Evolutionary conservation across 2,329 filamentous ascomycete species (phyloP).

Genomic region (Sphaerulina vaccinii): DNA sequence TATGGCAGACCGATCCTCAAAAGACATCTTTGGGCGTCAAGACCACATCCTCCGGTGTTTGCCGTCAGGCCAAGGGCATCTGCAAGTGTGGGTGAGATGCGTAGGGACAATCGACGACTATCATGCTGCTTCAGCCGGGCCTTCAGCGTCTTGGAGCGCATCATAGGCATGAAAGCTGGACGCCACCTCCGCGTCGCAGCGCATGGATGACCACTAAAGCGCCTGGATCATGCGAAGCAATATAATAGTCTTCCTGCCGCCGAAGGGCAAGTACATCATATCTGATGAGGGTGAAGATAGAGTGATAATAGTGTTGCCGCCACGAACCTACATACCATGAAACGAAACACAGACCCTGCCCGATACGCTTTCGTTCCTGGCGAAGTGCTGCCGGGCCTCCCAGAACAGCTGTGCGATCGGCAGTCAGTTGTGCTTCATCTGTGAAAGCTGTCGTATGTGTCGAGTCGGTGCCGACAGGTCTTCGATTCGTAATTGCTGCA

Average conservation of each 20-base stretch:
- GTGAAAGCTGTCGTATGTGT: background rate
- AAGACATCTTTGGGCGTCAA: slow-evolving; percentile 14
- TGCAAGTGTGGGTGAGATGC: background rate
- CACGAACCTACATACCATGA: background rate
- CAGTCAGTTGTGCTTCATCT: background rate
- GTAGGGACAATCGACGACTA: background rate
- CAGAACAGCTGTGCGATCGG: slow-evolving; percentile 10
- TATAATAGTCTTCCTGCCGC: slow-evolving; percentile 21
- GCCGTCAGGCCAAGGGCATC: slow-evolving; percentile 14
- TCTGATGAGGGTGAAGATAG: too few species aligned
- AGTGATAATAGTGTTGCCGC: background rate
- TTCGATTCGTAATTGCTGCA: background rate
- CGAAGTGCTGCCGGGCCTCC: background rate
- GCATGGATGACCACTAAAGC: slow-evolving; percentile 13
- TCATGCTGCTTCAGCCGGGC: background rate
- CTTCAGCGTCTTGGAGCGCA: background rate
- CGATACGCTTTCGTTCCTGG: background rate
- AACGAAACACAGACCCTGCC: background rate
- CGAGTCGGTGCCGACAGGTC: slow-evolving; percentile 7
- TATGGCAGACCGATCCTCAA: background rate
- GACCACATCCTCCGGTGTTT: slow-evolving; percentile 12
- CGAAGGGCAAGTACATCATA: slow-evolving; percentile 4
- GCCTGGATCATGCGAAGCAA: slow-evolving; percentile 21
- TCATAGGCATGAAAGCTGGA: slow-evolving; percentile 18
- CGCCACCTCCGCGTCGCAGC: slow-evolving; percentile 21